Evolutionary conservation across 75 land plant species (phyloP), one percentile per base, ranked within the genome.

Genomic region (Pinus tabuliformis): DNA sequence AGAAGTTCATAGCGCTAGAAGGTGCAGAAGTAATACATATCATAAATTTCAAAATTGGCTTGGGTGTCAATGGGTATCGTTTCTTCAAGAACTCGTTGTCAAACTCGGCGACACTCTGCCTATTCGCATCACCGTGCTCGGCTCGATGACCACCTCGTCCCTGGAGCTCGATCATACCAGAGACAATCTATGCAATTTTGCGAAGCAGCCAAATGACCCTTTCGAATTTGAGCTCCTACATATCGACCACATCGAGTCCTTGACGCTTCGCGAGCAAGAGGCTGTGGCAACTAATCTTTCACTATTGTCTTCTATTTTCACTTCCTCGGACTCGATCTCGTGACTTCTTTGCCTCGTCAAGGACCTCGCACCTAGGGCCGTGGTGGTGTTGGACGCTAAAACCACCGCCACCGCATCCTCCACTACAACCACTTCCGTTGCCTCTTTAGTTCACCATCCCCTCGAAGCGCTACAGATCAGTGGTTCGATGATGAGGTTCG

Each of bases 41-140:
- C 70, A 81, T 95, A 60, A 96, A 95, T 52, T 91, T 93, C 71
- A 94, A 91, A 57, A 78, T 92, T 76, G 92, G 93, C 28, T 64
- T 94, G 98, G 98, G 52, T 87, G 87, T 21, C 93, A 95, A 70
- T 93, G 96, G 92, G 93, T 96, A 0, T 89, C 98, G 15, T 84
- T 93, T 73, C 71, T 91, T 73, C 89, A 84, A 76, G 98, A 91
- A 56, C 59, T 95, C 37, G 83, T 89, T 22, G 79, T 86, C 59
- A 76, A 74, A 57, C 42, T 65, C 5, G 33, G 68, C 72, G 73
- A 73, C 36, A 59, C 85, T 0, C 84, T 89, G 0, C 56, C 58
- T 21, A 45, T 94, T 21, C 82, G 91, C 14, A 65, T 94, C 76
- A 87, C 96, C 9, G 93, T 91, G 36, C 81, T 92, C 5, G 91